Evolutionary conservation across 371 early-diverging fungal genomes (phyloP).

Genomic region (Lichtheimia ornata): DNA sequence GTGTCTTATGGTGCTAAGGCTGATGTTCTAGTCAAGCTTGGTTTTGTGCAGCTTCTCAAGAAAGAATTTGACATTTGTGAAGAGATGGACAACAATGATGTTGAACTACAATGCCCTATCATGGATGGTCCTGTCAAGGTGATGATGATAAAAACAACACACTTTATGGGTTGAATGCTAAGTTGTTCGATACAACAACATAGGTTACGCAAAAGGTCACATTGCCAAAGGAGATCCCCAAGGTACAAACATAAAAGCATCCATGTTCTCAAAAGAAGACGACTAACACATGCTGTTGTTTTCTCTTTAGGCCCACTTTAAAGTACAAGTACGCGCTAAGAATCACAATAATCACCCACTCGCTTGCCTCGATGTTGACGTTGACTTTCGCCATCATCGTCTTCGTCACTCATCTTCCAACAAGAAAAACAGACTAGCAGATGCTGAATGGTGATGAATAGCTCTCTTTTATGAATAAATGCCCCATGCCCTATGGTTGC

Average conservation of each 20-base stretch:
- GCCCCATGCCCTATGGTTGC: too few relatives aligned
- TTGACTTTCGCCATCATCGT: conserved; percentile 13
- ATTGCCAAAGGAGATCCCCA: conserved; percentile 54
- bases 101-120: conserved; percentile 19
- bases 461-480: too few relatives aligned
- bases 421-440: too few relatives aligned
- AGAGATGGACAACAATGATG: conserved; percentile 49
- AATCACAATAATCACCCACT: conserved; percentile 11
- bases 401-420: too few relatives aligned
- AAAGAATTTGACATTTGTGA: conserved; percentile 56
- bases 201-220: conserved; percentile 43
- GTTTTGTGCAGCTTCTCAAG: conserved; percentile 32
- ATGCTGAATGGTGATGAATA: too few relatives aligned
- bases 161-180: neutral
- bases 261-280: neutral
- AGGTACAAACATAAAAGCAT: conserved; percentile 21
- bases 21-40: conserved; percentile 50
- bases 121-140: conserved; percentile 16
- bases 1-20: conserved; percentile 54
- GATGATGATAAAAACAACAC: neutral
- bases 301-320: conserved; percentile 12
- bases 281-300: too few relatives aligned
- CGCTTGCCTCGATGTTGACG: conserved; percentile 16
- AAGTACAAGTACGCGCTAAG: conserved; percentile 12
- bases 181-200: neutral